phyloP scores from a whole-genome alignment of 164 flowering plant genomes.

The Magnolia kwangsiensis region DNA sequence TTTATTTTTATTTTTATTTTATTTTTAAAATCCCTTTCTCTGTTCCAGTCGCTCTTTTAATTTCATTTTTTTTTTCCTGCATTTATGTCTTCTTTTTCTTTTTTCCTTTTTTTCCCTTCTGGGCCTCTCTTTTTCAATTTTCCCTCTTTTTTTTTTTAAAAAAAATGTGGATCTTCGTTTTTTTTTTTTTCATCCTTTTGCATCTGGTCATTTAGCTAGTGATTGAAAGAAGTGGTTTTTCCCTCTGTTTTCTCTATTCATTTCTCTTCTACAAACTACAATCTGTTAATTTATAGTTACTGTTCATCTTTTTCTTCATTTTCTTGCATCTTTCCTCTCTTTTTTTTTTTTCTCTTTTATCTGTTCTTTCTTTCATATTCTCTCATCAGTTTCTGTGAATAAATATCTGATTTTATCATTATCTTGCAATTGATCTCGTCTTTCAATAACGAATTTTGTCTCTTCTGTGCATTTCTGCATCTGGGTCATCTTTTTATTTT shows the following conservation, averaged over 20 bases:
- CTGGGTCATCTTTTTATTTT: background rate
- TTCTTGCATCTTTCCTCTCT: background rate
- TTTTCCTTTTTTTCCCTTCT: background rate
- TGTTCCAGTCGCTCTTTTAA: background rate
- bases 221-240: background rate
- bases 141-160: background rate
- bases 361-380: no score
- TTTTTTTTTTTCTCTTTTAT: background rate
- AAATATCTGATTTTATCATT: background rate
- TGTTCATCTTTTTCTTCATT: background rate
- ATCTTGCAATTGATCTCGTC: background rate
- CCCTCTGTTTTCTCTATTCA: no score
- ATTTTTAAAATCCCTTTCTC: no score
- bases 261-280: background rate
- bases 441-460: background rate
- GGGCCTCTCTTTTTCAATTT: background rate
- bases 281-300: no score
- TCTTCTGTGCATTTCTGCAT: background rate
- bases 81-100: background rate
- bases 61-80: background rate
- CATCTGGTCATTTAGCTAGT: background rate
- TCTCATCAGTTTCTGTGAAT: no score
- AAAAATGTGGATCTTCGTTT: slow-evolving; percentile 1
- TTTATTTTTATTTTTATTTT: no score
- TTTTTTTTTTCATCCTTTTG: background rate